Percentiles rank a stretch among this genome's conserved stretches.
Evolutionary conservation across 306 rosid genomes (phyloP).

Genomic region (Oemleria cerasiformis): DNA sequence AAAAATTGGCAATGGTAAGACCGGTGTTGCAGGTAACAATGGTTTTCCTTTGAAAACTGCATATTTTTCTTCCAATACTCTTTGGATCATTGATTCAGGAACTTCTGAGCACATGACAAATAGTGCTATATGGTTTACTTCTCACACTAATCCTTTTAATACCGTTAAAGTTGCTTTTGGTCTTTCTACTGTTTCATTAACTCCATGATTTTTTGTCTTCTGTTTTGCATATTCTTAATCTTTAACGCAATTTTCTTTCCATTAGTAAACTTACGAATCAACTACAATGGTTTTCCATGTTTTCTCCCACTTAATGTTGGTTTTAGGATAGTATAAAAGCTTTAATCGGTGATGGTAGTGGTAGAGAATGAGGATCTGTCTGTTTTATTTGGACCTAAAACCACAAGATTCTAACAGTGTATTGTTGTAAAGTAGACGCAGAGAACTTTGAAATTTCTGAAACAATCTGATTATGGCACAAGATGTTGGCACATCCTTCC

Average conservation of each 20-base stretch:
- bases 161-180: neutral
- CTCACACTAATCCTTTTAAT: neutral
- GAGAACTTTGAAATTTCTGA: neutral
- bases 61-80: neutral
- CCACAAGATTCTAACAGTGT: neutral
- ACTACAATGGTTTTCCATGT: neutral
- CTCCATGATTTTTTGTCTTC: neutral
- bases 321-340: neutral
- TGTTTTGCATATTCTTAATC: too few relatives aligned
- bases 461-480: neutral
- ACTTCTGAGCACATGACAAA: neutral
- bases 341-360: neutral
- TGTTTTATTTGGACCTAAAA: neutral
- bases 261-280: neutral
- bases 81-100: neutral
- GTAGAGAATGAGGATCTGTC: neutral
- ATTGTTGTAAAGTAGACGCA: neutral
- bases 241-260: neutral
- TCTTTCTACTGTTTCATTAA: neutral
- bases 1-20: too few relatives aligned
- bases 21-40: neutral
- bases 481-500: neutral
- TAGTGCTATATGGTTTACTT: neutral
- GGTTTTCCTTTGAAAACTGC: neutral
- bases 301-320: neutral